A percentile compares a stretch with the other conserved stretches of the same genome.
These are phyloP conservation scores for Pleurotus ostreatus DNA, from an alignment of 768 basidiomycete species.

Conservation along the genomic window DNA sequence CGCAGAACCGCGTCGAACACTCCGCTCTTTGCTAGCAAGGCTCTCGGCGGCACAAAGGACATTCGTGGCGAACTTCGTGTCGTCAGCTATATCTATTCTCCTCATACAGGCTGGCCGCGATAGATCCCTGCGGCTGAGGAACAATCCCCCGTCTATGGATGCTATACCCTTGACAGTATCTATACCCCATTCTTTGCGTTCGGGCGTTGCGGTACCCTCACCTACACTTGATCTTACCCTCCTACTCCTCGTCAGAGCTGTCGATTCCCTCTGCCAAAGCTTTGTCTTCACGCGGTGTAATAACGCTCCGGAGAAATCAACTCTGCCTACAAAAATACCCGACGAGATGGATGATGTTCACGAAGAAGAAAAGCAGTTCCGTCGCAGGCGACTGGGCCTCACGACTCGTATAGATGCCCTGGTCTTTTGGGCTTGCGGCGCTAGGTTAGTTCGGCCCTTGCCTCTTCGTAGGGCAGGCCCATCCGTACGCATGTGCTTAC, in stretches of 20 bases:
- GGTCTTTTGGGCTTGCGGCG: conserved; percentile 75
- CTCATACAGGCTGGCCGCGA: conserved; percentile 52
- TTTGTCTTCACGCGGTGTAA: conserved; percentile 33
- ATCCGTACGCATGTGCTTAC: conserved; percentile 8
- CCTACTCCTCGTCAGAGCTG: conserved; percentile 62
- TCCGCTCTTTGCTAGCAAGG: background rate
- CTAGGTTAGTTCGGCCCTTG: conserved; percentile 44
- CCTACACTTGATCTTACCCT: conserved; percentile 68
- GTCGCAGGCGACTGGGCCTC: conserved; percentile 22
- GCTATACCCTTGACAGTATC: conserved; percentile 9
- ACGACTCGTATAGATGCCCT: conserved; percentile 59
- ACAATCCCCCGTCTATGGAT: background rate
- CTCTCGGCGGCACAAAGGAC: conserved; percentile 36
- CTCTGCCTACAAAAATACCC: too few relatives aligned
- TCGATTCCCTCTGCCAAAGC: conserved; percentile 57
- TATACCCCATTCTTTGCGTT: conserved; percentile 8
- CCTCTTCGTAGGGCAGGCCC: conserved; percentile 3
- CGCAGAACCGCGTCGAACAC: background rate
- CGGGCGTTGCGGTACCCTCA: conserved; percentile 26
- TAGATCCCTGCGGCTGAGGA: conserved; percentile 25
- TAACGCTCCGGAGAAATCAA: background rate
- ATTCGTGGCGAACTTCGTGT: conserved; percentile 53
- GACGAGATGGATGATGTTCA: conserved; percentile 21
- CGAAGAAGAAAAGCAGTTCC: conserved; percentile 5
- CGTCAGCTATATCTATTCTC: conserved; percentile 52